Conservation (phyloP, 345 rosid genomes). For the Eucalyptus microcorys region DNA sequence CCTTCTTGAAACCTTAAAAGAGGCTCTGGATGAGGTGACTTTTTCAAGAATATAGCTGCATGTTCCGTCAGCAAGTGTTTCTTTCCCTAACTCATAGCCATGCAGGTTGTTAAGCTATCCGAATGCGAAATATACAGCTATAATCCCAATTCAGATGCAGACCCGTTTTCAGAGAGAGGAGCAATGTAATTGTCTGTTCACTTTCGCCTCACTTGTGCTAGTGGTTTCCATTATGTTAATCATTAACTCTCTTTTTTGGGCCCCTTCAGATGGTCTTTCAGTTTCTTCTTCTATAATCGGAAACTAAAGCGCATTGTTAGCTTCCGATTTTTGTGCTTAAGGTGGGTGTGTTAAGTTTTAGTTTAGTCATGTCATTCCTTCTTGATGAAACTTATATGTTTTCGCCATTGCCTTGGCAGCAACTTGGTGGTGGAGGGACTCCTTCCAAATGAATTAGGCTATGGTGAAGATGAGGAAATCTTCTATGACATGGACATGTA, state of each 20-base stretch:
- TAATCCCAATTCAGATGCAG: conserved; percentile 69
- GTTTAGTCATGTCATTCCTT: not conserved
- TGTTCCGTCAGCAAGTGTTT: not conserved
- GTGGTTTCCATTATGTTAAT: not conserved
- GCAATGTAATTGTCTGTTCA: conserved; percentile 35
- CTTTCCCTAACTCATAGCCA: not conserved
- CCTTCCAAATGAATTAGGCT: conserved; percentile 13
- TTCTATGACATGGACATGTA: conserved; percentile 80
- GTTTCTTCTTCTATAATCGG: conserved; percentile 87
- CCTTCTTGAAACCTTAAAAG: conserved; percentile 58
- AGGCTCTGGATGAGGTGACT: conserved; percentile 92
- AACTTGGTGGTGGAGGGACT: conserved; percentile 64
- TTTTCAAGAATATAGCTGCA: not conserved
- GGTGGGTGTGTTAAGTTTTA: conserved; percentile 25
- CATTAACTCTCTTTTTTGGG: not conserved
- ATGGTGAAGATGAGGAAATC: conserved; percentile 63
- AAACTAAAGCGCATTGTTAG: conserved; percentile 84
- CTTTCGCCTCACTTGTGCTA: not conserved
- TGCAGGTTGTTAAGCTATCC: conserved; percentile 77
- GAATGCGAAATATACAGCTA: conserved; percentile 93
- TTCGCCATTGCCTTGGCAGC: conserved; percentile 22
- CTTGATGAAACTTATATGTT: not conserved
- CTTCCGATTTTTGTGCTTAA: conserved; percentile 67
- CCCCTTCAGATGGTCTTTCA: conserved; percentile 79
- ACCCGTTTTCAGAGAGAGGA: conserved; percentile 77